Evolutionary conservation across 805 yeast genomes (phyloP).

Genomic region (Myxozyma neotropica): DNA sequence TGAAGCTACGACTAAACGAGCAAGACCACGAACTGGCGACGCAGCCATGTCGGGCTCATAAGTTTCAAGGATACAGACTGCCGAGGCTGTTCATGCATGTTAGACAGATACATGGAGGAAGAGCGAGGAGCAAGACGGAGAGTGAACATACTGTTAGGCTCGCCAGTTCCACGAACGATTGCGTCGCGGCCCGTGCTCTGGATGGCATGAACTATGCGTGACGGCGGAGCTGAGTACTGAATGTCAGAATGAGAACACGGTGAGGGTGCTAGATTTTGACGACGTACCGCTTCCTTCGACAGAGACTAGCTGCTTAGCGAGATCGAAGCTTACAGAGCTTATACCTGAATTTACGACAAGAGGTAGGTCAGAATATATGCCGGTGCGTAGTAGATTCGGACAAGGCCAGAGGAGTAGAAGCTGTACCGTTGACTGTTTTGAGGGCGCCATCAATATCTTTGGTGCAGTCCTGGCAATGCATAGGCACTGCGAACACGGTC

Average conservation of each 20-base stretch:
- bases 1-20: slow-evolving; percentile 73
- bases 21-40: slow-evolving; percentile 80
- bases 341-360: slow-evolving; percentile 46
- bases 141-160: slow-evolving; percentile 52
- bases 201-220: slow-evolving; percentile 65
- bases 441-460: slow-evolving; percentile 60
- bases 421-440: slow-evolving; percentile 44
- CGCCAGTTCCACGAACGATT: slow-evolving; percentile 88
- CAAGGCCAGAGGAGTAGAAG: not conserved
- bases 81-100: slow-evolving; percentile 52
- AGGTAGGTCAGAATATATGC: not conserved
- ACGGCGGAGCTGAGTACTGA: slow-evolving; percentile 61
- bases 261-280: not conserved
- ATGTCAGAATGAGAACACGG: not conserved
- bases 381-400: not conserved
- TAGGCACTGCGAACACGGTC: slow-evolving; percentile 82
- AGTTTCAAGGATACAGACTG: slow-evolving; percentile 84
- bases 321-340: slow-evolving; percentile 56
- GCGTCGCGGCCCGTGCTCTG: slow-evolving; percentile 83
- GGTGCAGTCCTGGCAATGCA: slow-evolving; percentile 77
- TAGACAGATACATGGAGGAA: not conserved
- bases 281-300: slow-evolving; percentile 56
- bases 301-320: slow-evolving; percentile 61
- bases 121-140: too few species aligned
- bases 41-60: slow-evolving; percentile 52